Conservation (phyloP, 2,329 filamentous ascomycete genomes). For the Hymenoscyphus linearis region DNA sequence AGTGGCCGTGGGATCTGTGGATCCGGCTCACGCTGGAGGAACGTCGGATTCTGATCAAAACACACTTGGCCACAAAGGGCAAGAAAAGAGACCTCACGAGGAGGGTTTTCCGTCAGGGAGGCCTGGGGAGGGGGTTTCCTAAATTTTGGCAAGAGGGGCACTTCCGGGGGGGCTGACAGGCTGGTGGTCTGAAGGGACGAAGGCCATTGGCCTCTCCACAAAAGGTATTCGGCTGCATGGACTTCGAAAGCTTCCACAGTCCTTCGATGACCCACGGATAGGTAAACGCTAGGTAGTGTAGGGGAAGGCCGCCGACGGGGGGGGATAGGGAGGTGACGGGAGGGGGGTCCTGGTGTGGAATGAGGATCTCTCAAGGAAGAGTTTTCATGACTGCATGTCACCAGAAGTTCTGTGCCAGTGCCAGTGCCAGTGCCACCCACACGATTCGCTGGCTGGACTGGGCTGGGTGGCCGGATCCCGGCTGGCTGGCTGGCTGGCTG, state of each 20-base stretch:
- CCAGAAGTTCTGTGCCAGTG: not conserved
- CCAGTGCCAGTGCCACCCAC: not conserved
- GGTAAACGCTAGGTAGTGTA: not conserved
- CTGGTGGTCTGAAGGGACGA: not conserved
- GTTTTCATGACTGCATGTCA: constrained; percentile 13
- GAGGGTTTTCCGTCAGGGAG: not conserved
- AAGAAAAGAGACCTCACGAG: constrained; percentile 12
- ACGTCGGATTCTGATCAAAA: not conserved
- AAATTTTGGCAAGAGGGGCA: not conserved
- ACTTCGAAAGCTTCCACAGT: constrained; percentile 17
- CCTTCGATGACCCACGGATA: constrained; percentile 13
- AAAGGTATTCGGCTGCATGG: constrained; percentile 4
- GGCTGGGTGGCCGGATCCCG: constrained; percentile 2
- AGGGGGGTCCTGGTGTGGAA: not conserved
- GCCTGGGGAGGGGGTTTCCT: not conserved
- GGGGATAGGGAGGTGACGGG: constrained; percentile 1
- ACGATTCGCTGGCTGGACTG: not conserved
- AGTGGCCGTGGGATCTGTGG: constrained; percentile 1
- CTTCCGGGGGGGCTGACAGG: constrained; percentile 1
- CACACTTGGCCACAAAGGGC: constrained; percentile 15
- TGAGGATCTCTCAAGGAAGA: constrained; percentile 15
- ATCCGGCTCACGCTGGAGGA: not conserved
- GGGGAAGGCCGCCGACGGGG: not conserved
- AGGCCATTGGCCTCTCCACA: constrained; percentile 20
- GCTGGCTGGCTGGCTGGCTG: not conserved